Evolutionary conservation across 1,284 basidiomycete species (phyloP).

Genomic region (Melampsora americana): DNA sequence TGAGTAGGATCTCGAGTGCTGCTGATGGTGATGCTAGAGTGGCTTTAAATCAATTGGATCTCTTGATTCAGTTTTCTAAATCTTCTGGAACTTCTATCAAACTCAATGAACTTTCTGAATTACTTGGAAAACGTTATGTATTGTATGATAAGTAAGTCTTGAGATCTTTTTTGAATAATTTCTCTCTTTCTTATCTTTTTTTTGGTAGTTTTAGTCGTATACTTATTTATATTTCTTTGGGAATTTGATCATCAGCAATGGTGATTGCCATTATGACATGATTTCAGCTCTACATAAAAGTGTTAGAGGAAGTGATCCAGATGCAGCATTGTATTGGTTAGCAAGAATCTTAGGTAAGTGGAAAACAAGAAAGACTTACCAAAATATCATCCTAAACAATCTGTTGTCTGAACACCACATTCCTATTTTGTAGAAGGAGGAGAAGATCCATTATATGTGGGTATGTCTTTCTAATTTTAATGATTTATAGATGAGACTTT

Average conservation of each 20-base stretch:
- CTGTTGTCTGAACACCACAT: slow-evolving; percentile 30
- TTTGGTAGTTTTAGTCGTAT: not conserved
- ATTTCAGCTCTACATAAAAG: slow-evolving; percentile 84
- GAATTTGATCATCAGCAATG: slow-evolving; percentile 50
- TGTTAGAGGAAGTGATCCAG: slow-evolving; percentile 72
- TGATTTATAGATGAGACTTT: not conserved
- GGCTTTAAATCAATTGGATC: slow-evolving; percentile 64
- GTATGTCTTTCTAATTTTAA: slow-evolving; percentile 58
- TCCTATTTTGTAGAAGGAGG: slow-evolving; percentile 72
- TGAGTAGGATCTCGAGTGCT: slow-evolving; percentile 61
- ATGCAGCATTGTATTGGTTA: slow-evolving; percentile 80
- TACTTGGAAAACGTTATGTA: slow-evolving; percentile 50
- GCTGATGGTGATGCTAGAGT: slow-evolving; percentile 69
- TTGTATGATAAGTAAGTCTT: slow-evolving; percentile 33
- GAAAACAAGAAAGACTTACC: slow-evolving; percentile 47
- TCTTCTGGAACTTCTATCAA: slow-evolving; percentile 36
- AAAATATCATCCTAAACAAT: slow-evolving; percentile 3
- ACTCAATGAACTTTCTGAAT: slow-evolving; percentile 55
- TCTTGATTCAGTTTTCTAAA: slow-evolving; percentile 56
- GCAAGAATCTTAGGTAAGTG: slow-evolving; percentile 49
- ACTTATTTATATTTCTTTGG: slow-evolving; percentile 38
- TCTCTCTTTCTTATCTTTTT: slow-evolving; percentile 46
- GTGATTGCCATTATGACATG: slow-evolving; percentile 67
- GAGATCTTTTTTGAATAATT: slow-evolving; percentile 53
- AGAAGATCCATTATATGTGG: slow-evolving; percentile 82